Base-by-base conservation (phyloP, 164 flowering plant genomes). In the Magnolia officinalis region DNA sequence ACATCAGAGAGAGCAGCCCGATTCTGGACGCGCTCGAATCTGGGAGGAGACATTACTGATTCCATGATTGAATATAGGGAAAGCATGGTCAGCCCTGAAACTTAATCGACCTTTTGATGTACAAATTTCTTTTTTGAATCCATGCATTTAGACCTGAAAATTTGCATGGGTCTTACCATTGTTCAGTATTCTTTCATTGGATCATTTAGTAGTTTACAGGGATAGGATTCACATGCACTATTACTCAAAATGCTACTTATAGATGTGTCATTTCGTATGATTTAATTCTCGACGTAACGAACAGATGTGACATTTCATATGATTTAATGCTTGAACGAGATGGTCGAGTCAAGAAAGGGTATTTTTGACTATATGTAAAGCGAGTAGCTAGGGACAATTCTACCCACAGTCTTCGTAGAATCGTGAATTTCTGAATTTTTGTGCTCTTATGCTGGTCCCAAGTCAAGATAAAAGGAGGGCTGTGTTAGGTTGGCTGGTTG, bases 11-110 rank as follows among this genome's bases (percentile, higher is more conserved):
- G 52, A 73, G 84, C 6, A 78, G 80, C 70, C 85, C 87, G 31
- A 84, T 84, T 29, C 76, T 86, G 21, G 76, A 84, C 31, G 63
- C 70, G 73, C 24, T 74, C 20, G 85, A 82, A 75, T 8, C 65
- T 70, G 86, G 84, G 52, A 80, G 83, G 65, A 79, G 84, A 31
- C 69, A 11, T 11, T 23, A 55, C 61, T 55, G 61, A 55, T 55
- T 55, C 61, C 18, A 55, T 11, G 1, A 3, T 16, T 2, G 61
- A 55, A 8, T 55, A 55, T 55, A 11, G 18, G 11, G 61, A 55
- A 11, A 37, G 45, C 45, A 37, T 55, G 61, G 18, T 55, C 61
- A 55, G 61, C 61, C 61, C 18, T 55, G 18, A 2, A 55, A 55
- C 61, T 55, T 55, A 16, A 8, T 55, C 3, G 18, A 55, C 16